phyloP scores from a whole-genome alignment of 2,329 filamentous ascomycete genomes.

The Pseudodiploospora longispora region DNA sequence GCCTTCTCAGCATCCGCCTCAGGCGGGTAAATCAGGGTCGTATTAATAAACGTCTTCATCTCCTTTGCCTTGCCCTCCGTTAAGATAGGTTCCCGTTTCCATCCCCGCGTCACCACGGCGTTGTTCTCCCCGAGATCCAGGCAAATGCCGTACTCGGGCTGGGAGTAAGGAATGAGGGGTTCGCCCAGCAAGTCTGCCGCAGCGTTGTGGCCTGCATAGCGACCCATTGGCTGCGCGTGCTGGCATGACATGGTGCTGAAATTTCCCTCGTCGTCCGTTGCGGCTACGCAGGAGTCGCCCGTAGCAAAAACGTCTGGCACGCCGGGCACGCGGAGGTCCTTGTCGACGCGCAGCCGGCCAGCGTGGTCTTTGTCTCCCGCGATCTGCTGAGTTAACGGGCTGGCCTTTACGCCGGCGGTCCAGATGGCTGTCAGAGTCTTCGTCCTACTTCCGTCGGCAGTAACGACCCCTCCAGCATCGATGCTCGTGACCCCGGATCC shows the following conservation, averaged over 20 bases:
- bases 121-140: constrained; percentile 26
- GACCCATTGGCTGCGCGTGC: constrained; percentile 27
- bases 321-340: constrained; percentile 18
- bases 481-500: constrained; percentile 18
- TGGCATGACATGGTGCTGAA: constrained; percentile 30
- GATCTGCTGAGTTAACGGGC: constrained; percentile 23
- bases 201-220: constrained; percentile 23
- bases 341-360: constrained; percentile 21
- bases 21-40: constrained; percentile 26
- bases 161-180: constrained; percentile 16
- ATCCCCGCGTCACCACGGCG: constrained; percentile 20
- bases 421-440: constrained; percentile 24
- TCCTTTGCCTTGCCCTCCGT: constrained; percentile 21
- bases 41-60: constrained; percentile 26
- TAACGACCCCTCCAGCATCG: constrained; percentile 16
- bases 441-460: constrained; percentile 23
- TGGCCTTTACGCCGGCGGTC: constrained; percentile 27
- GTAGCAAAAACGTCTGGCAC: constrained; percentile 20
- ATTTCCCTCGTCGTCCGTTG: constrained; percentile 17
- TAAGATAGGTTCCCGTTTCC: constrained; percentile 20
- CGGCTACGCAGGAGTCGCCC: constrained; percentile 23
- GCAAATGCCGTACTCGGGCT: constrained; percentile 22
- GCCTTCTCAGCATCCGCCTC: constrained; percentile 2
- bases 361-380: constrained; percentile 17
- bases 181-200: constrained; percentile 23